Evolutionary conservation across 306 rosid species (phyloP), one percentile per base, ranked within the genome.

Genomic region (Cajanus cajan): DNA sequence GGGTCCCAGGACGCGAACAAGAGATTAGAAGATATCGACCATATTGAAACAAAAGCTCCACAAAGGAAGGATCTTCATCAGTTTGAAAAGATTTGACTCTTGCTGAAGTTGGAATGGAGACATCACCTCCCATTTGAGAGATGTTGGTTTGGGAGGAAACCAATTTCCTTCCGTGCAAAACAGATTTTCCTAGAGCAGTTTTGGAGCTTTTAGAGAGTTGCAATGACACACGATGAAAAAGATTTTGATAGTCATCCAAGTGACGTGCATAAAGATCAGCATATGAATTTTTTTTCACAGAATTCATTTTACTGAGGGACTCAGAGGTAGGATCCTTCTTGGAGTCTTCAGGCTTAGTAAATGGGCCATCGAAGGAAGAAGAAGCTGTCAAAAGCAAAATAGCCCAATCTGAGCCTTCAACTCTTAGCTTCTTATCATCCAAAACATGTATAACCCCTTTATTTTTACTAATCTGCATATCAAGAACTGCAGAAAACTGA

Each of bases 1-100:
- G 98, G 80, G 97, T 88, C 85, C 97, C 95, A 48, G 96, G 93
- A 47, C 97, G 90, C 10, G 98, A 90, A 86, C 88, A 86, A 73
- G 97, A 88, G 61, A 94, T 92, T 68, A 94, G 91, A 40, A 92
- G 90, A 90, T 94, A 94, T 12, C 98, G 89, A 79, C 97, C 96
- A 76, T 88, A 94, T 78, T 94, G 98, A 84, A 94, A 94, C 82
- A 94, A 81, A 59, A 92, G 96, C 87, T 92, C 97, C 68, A 94
- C 89, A 63, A 94, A 75, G 36, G 97, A 90, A 83, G 97, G 98
- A 72, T 94, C 98, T 90, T 94, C 97, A 66, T 94, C 93, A 41
- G 82, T 86, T 86, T 78, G 84, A 79, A 94, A 94, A 68, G 95
- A 85, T 44, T 92, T 90, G 74, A 94, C 88, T 85, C 98, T 90